phyloP scores from a whole-genome alignment of 371 early-diverging fungal genomes.

The Capillidium heterosporum region DNA sequence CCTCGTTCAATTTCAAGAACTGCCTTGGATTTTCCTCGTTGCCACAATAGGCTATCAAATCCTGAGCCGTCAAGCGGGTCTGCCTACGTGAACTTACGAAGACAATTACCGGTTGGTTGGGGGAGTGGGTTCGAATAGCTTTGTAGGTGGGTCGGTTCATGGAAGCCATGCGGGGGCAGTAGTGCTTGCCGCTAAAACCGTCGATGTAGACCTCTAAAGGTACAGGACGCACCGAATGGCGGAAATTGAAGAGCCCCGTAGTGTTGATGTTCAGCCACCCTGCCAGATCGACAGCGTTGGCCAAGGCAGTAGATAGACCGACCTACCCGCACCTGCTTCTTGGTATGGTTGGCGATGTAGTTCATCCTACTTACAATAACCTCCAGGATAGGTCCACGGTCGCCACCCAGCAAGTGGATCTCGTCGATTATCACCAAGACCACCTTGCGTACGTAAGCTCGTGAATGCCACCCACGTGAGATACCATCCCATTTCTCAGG shows the following conservation, averaged over 20 bases:
- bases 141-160: slow-evolving; percentile 95
- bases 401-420: slow-evolving; percentile 94
- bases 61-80: slow-evolving; percentile 85
- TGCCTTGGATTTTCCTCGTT: slow-evolving; percentile 80
- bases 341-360: slow-evolving; percentile 58
- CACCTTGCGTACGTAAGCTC: slow-evolving; percentile 65
- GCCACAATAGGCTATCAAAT: slow-evolving; percentile 78
- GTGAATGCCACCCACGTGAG: slow-evolving; percentile 75
- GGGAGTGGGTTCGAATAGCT: slow-evolving; percentile 84
- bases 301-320: slow-evolving; percentile 94
- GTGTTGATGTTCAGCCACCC: slow-evolving; percentile 86
- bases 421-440: slow-evolving; percentile 95
- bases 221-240: slow-evolving; percentile 87
- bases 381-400: slow-evolving; percentile 95
- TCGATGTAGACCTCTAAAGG: slow-evolving; percentile 92
- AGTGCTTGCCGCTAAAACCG: slow-evolving; percentile 88
- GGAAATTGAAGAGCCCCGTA: slow-evolving; percentile 80
- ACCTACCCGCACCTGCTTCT: slow-evolving; percentile 75
- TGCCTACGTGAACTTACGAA: slow-evolving; percentile 95
- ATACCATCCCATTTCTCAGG: slow-evolving; percentile 99
- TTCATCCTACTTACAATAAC: slow-evolving; percentile 95
- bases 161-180: slow-evolving; percentile 87
- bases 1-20: slow-evolving; percentile 71
- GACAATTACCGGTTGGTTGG: slow-evolving; percentile 80
- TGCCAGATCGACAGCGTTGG: slow-evolving; percentile 91